These are phyloP conservation scores for Calonectria ilicicola DNA, from an alignment of 2,329 filamentous ascomycete genomes.

Conservation along the genomic window DNA sequence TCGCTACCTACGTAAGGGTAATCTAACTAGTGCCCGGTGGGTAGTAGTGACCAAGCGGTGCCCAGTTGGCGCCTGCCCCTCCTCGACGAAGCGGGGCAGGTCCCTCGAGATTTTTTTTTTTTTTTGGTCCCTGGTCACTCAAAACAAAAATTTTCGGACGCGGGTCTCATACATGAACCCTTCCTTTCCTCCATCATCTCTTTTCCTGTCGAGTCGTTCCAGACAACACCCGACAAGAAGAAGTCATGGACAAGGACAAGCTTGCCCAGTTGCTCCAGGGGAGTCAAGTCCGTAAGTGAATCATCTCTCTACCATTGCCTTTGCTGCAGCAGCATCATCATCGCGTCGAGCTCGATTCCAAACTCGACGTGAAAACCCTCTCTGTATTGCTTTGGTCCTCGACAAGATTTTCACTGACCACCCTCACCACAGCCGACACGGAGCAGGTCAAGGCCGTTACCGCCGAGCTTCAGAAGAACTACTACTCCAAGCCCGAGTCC, in stretches of 20 bases:
- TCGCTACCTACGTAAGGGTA: slow-evolving; percentile 6
- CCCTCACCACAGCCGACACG: slow-evolving; percentile 77
- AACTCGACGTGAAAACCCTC: no score
- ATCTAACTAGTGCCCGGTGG: not conserved
- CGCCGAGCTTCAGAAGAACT: slow-evolving; percentile 90
- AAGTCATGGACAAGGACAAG: slow-evolving; percentile 68
- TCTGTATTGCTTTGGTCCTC: slow-evolving; percentile 14
- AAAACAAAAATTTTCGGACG: slow-evolving; percentile 23
- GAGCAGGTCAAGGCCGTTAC: slow-evolving; percentile 91
- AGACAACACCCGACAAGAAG: slow-evolving; percentile 36
- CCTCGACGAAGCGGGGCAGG: slow-evolving; percentile 26
- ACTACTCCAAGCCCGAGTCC: slow-evolving; percentile 87
- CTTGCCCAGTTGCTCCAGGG: slow-evolving; percentile 89
- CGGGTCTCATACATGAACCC: slow-evolving; percentile 13
- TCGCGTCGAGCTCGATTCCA: not conserved
- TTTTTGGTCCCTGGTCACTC: slow-evolving; percentile 3
- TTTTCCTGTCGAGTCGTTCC: slow-evolving; percentile 40
- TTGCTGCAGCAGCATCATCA: not conserved
- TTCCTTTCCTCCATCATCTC: slow-evolving; percentile 24
- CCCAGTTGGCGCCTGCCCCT: slow-evolving; percentile 6
- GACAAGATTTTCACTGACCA: slow-evolving; percentile 26
- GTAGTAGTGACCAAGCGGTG: not conserved
- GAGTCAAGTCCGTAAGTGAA: slow-evolving; percentile 83
- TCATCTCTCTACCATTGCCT: slow-evolving; percentile 12
- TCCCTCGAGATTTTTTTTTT: slow-evolving; percentile 27